Conservation (phyloP, 768 basidiomycete genomes). For the Hygrophorus pudorinus region DNA sequence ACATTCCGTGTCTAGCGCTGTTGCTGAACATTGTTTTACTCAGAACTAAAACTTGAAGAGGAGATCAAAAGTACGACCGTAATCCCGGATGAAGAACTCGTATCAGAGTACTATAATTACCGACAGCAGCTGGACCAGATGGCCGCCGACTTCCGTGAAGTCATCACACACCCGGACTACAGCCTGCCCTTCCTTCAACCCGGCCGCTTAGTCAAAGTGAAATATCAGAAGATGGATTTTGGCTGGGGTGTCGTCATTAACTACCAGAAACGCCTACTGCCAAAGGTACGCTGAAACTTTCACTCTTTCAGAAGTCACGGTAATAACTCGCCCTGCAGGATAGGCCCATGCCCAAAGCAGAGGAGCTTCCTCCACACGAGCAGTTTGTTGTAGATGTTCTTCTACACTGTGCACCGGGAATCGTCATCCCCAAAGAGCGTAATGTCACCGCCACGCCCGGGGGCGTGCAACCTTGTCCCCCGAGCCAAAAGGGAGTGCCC, state of each 20-base stretch:
- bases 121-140: conserved; percentile 92
- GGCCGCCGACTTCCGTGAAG: conserved; percentile 77
- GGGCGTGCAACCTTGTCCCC: conserved; percentile 66
- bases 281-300: conserved; percentile 46
- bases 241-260: conserved; percentile 96
- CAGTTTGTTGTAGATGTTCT: conserved; percentile 93
- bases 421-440: conserved; percentile 49
- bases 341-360: conserved; percentile 53
- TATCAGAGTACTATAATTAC: conserved; percentile 86
- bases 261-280: conserved; percentile 77
- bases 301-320: background rate
- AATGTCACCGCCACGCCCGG: conserved; percentile 48
- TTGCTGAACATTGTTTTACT: conserved; percentile 1
- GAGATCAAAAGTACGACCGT: conserved; percentile 47
- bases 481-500: conserved; percentile 66
- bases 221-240: conserved; percentile 80
- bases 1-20: background rate
- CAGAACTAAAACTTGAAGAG: conserved; percentile 74
- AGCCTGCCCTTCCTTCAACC: conserved; percentile 88
- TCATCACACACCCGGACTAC: conserved; percentile 93
- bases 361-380: conserved; percentile 72
- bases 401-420: conserved; percentile 63
- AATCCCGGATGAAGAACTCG: conserved; percentile 76
- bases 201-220: conserved; percentile 88
- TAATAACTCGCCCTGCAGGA: conserved; percentile 30